Evolutionary conservation across 106 monocot genomes (phyloP).

Genomic region (Phalaenopsis aphrodite): DNA sequence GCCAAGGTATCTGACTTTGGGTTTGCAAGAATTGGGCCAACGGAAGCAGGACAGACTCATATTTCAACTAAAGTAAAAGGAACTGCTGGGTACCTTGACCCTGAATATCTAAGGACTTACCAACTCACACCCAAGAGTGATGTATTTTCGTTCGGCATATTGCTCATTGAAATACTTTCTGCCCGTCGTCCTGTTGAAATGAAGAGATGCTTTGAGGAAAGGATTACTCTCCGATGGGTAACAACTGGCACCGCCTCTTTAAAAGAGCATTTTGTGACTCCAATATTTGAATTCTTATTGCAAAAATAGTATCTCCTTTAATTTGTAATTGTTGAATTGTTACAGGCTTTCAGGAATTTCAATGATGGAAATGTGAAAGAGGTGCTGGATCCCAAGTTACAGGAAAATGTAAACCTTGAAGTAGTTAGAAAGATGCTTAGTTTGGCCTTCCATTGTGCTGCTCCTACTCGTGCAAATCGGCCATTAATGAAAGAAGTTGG

Average conservation of each 20-base stretch:
- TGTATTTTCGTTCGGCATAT: conserved; percentile 77
- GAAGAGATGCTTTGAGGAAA: conserved; percentile 42
- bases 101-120: conserved; percentile 65
- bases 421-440: conserved; percentile 36
- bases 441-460: conserved; percentile 75
- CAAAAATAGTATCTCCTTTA: not conserved
- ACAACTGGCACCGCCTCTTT: not conserved
- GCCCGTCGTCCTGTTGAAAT: conserved; percentile 74
- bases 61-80: conserved; percentile 78
- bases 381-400: conserved; percentile 27
- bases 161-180: conserved; percentile 76
- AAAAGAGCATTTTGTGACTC: not conserved
- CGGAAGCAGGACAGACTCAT: conserved; percentile 59
- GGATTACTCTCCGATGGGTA: conserved; percentile 83
- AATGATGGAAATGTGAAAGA: conserved; percentile 35
- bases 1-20: conserved; percentile 88
- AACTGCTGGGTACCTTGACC: conserved; percentile 87
- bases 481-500: conserved; percentile 73
- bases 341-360: conserved; percentile 67
- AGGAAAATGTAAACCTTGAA: conserved; percentile 41
- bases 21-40: conserved; percentile 61
- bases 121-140: conserved; percentile 83
- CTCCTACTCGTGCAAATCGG: conserved; percentile 53
- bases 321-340: not conserved
- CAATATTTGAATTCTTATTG: not conserved